Conservation (phyloP, 1,139 yeast species). For the Pneumocystis oryctolagi region DNA sequence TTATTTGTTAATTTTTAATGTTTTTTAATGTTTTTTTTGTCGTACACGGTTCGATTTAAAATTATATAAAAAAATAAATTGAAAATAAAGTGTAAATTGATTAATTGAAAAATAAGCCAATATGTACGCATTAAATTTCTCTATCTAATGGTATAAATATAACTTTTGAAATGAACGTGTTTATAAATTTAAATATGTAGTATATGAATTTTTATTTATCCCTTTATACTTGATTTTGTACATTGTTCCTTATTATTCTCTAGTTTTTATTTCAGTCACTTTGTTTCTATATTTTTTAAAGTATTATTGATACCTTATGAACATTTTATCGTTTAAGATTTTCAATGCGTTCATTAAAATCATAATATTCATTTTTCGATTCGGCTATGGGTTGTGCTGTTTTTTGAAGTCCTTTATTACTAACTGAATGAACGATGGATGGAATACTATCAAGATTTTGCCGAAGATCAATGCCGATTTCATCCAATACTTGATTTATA, state of each 20-base stretch:
- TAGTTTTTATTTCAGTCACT: not conserved
- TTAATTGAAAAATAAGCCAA: no score
- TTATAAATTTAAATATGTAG: no score
- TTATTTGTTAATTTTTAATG: not conserved
- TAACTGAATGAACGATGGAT: not conserved
- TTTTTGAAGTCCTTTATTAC: not conserved
- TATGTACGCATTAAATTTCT: no score
- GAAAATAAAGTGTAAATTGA: not conserved
- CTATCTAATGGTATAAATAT: no score
- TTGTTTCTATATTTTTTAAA: not conserved
- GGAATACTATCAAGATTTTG: constrained; percentile 23
- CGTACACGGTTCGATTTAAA: not conserved
- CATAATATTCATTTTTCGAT: not conserved
- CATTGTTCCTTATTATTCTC: not conserved
- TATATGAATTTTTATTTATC: no score
- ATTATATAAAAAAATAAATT: not conserved
- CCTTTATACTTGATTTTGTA: no score
- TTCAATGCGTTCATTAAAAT: not conserved
- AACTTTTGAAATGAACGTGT: no score
- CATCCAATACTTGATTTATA: constrained; percentile 81
- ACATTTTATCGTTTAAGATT: not conserved
- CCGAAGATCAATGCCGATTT: constrained; percentile 80
- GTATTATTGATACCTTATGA: not conserved
- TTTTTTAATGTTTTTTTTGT: not conserved
- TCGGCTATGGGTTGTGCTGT: not conserved